phyloP scores from a whole-genome alignment of 768 basidiomycete genomes.

The Asterophora parasitica region DNA sequence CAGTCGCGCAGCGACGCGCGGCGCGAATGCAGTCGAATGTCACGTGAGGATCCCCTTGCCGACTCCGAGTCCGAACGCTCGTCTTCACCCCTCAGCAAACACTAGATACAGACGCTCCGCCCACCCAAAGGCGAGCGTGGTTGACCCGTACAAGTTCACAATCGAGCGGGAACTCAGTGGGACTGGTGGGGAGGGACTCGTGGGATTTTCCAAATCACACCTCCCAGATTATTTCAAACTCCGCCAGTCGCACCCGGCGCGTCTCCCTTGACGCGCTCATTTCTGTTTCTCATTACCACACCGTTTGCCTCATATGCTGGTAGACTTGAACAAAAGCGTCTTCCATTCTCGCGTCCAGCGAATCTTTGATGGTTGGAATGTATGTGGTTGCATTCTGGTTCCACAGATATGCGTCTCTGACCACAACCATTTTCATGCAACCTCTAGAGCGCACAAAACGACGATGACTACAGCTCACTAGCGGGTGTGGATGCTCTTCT shows the following conservation, averaged over 20 bases:
- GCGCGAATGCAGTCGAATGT: no score
- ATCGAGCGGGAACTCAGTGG: no score
- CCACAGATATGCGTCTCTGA: constrained; percentile 12
- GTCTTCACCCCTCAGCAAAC: no score
- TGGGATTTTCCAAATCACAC: no score
- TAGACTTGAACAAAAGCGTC: constrained; percentile 63
- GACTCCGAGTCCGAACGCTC: no score
- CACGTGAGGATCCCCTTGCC: no score
- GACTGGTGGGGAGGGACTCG: no score
- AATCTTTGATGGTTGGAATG: constrained; percentile 61
- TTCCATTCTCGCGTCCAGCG: constrained; percentile 55
- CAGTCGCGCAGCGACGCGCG: no score
- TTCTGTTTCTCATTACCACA: constrained; percentile 10
- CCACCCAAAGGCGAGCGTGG: no score
- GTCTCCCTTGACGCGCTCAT: constrained; percentile 19
- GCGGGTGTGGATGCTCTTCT: constrained; percentile 66
- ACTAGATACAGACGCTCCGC: no score
- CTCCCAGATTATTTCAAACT: constrained; percentile 24
- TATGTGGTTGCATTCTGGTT: constrained; percentile 27
- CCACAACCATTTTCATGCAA: constrained; percentile 9
- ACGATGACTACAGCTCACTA: constrained; percentile 69
- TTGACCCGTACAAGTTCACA: no score
- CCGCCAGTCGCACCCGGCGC: constrained; percentile 23
- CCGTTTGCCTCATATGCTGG: constrained; percentile 42
- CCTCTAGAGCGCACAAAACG: constrained; percentile 55